Base-by-base conservation (phyloP, 768 basidiomycete species). In the Phaeolepiota aurea region DNA sequence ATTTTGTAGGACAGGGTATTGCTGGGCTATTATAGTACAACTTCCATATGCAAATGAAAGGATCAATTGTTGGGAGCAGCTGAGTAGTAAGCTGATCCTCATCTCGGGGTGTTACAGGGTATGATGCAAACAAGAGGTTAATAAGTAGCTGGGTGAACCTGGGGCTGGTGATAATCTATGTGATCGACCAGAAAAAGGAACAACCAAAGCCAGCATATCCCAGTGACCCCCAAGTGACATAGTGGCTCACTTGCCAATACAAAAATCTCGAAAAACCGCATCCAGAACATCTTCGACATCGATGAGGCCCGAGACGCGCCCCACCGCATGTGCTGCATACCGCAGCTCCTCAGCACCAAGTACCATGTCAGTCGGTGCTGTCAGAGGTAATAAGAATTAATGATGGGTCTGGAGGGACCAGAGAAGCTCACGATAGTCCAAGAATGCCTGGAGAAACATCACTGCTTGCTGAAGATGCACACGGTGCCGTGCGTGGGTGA, bases 331-430 rank as follows among this genome's bases (percentile, higher is more conserved):
- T 0, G 83, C 80, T 1, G 89, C 91, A 54, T 91, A 89, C 18
- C 91, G 77, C 18, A 94, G 68, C 54, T 91, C 88, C 56, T 94
- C 91, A 0, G 89, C 89, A 3, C 77, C 88, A 9, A 87, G 55
- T 4, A 92, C 88, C 3, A 92, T 63, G 45, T 91, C 86, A n/a
- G 74, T 68, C 1, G 73, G 51, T 5, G 73, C 81, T 82, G 53
- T 20, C 34, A 32, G 16, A 7, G 22, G 10, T 10, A 38, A 18
- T 35, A 9, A 44, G 22, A 5, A 14, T 10, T 40, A 33, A 37
- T 25, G n/a, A 37, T 31, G 12, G n/a, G 34, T n/a, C 15, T 36
- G 10, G 5, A 28, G 12, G 28, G 20, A n/a, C n/a, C n/a, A n/a
- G n/a, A 28, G 28, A 15, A 41, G 35, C 16, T 19, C 19, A 40